Conservation (phyloP, 1,284 basidiomycete species). For the Afroboletus lepidellus region DNA sequence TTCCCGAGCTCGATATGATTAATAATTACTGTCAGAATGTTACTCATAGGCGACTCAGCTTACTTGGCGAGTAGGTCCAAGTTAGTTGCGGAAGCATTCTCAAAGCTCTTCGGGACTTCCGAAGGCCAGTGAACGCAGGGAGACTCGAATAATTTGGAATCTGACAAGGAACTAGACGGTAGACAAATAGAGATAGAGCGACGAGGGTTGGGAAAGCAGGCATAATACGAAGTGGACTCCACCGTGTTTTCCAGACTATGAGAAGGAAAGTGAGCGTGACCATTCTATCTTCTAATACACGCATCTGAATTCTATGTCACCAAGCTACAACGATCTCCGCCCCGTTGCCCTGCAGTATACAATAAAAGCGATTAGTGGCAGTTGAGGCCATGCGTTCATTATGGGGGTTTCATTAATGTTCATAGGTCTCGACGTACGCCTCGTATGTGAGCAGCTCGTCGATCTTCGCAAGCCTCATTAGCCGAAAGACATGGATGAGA, state of each 20-base stretch:
- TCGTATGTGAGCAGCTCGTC: conserved; percentile 74
- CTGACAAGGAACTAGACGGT: too few relatives aligned
- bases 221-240: neutral
- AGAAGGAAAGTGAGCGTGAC: neutral
- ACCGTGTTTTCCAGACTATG: neutral
- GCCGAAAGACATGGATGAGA: neutral
- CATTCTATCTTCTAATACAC: conserved; percentile 13
- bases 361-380: conserved; percentile 21
- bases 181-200: neutral
- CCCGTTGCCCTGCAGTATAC: conserved; percentile 1
- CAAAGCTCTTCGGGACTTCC: too few relatives aligned
- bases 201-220: neutral
- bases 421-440: conserved; percentile 76
- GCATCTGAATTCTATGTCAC: conserved; percentile 5
- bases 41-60: too few relatives aligned
- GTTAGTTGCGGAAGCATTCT: too few relatives aligned
- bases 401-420: conserved; percentile 36
- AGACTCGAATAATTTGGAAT: too few relatives aligned
- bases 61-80: too few relatives aligned
- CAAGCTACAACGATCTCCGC: neutral
- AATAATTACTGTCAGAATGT: too few relatives aligned
- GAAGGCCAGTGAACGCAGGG: too few relatives aligned
- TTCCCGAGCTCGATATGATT: too few relatives aligned
- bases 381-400: conserved; percentile 33
- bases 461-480: conserved; percentile 46